Conservation (phyloP, 495 filamentous ascomycete species). For the Penicillium cataractarum region DNA sequence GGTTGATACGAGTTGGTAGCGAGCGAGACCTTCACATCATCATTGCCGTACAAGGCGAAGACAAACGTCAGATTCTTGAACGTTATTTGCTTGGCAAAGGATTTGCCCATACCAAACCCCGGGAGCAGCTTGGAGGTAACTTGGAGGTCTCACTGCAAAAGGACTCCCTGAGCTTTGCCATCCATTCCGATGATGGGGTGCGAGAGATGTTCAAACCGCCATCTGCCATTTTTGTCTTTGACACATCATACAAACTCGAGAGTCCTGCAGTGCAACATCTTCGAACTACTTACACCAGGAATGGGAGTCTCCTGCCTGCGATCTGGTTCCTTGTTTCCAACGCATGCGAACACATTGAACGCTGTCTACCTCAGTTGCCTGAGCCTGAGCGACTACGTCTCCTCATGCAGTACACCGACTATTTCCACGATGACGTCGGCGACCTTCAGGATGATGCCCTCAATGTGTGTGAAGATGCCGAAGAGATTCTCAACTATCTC, state of each 20-base stretch:
- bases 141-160: slow-evolving; percentile 41
- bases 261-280: slow-evolving; percentile 46
- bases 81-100: slow-evolving; percentile 54
- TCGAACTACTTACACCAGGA: slow-evolving; percentile 46
- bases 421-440: slow-evolving; percentile 49
- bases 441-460: slow-evolving; percentile 52
- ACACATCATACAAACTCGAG: slow-evolving; percentile 49
- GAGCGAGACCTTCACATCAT: slow-evolving; percentile 49
- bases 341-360: slow-evolving; percentile 59
- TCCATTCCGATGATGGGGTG: slow-evolving; percentile 48
- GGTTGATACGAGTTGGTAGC: slow-evolving; percentile 51
- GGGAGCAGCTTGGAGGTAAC: slow-evolving; percentile 41
- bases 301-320: slow-evolving; percentile 50
- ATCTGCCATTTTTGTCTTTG: slow-evolving; percentile 56
- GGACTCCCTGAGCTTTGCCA: slow-evolving; percentile 49
- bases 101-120: slow-evolving; percentile 47
- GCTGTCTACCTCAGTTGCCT: slow-evolving; percentile 50
- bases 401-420: slow-evolving; percentile 43
- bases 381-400: slow-evolving; percentile 41
- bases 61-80: slow-evolving; percentile 53
- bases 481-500: slow-evolving; percentile 46
- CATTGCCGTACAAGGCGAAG: slow-evolving; percentile 47
- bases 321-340: slow-evolving; percentile 57
- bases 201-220: slow-evolving; percentile 46
- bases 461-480: slow-evolving; percentile 47